Evolutionary conservation across 129 eudicot genomes (phyloP).

Genomic region (Centrapalus pauciflorus): DNA sequence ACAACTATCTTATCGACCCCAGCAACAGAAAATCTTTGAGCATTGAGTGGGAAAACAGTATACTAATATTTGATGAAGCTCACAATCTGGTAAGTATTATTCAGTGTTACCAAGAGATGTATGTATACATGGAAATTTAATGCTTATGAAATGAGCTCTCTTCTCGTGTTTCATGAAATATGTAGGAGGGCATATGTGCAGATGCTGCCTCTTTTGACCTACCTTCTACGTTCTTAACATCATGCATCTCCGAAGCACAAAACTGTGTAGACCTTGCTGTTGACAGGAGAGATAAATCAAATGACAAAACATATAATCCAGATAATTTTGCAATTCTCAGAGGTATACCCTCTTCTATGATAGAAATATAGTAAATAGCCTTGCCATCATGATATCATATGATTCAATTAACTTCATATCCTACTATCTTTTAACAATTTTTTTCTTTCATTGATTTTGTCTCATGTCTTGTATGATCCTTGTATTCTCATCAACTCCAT

Average conservation of each 20-base stretch:
- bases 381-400: background rate
- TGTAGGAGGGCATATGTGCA: slow-evolving; percentile 88
- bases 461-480: background rate
- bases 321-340: slow-evolving; percentile 89
- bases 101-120: background rate
- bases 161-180: background rate
- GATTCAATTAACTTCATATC: background rate
- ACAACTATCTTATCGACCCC: slow-evolving; percentile 96
- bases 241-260: slow-evolving; percentile 94
- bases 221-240: slow-evolving; percentile 61
- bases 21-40: slow-evolving; percentile 57
- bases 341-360: slow-evolving; percentile 41
- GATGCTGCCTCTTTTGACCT: slow-evolving; percentile 99
- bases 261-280: slow-evolving; percentile 76
- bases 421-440: background rate
- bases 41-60: slow-evolving; percentile 64
- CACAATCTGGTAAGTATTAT: slow-evolving; percentile 70
- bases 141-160: background rate
- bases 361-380: background rate
- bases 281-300: slow-evolving; percentile 60
- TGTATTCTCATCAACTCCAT: slow-evolving; percentile 1
- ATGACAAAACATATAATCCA: slow-evolving; percentile 77
- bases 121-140: slow-evolving; percentile 7
- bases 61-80: slow-evolving; percentile 96
- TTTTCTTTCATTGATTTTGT: background rate